Evolutionary conservation across 768 basidiomycete species (phyloP).

Genomic region (Suillus brevipes): DNA sequence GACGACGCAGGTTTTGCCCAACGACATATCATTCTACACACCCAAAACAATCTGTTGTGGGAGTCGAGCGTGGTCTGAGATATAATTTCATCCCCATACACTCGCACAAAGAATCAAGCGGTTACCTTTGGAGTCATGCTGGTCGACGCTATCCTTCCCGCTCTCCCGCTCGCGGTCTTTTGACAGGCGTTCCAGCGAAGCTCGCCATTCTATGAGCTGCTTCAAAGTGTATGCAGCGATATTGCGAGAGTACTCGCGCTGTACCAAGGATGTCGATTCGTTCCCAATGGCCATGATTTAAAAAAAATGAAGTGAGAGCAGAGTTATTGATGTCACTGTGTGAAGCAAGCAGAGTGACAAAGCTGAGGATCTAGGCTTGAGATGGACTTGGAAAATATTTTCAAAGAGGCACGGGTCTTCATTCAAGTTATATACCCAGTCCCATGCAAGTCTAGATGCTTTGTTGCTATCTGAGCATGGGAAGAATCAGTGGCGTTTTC

Average conservation of each 20-base stretch:
- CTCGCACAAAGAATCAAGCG: not conserved
- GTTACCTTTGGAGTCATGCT: not conserved
- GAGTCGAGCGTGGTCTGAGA: not conserved
- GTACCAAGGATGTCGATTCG: not conserved
- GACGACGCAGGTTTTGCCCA: too few relatives aligned
- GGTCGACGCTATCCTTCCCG: not conserved
- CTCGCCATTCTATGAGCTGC: constrained; percentile 1
- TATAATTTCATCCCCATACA: not conserved
- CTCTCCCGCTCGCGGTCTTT: not conserved
- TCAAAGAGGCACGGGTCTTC: not conserved
- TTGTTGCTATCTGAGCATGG: too few relatives aligned
- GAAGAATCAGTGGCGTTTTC: not conserved
- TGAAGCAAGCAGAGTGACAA: not conserved
- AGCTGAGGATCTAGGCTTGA: not conserved
- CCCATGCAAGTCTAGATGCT: not conserved
- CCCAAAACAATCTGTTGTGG: not conserved
- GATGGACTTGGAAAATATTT: not conserved
- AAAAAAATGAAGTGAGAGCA: not conserved
- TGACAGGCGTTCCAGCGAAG: not conserved
- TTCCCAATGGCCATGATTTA: not conserved
- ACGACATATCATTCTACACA: not conserved
- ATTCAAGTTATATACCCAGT: not conserved
- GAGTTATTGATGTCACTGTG: not conserved
- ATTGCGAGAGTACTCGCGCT: constrained; percentile 1
- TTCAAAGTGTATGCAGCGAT: not conserved